A percentile compares a stretch with the other conserved stretches of the same genome.
Conservation (phyloP, 306 rosid genomes). For the Inga oerstediana region DNA sequence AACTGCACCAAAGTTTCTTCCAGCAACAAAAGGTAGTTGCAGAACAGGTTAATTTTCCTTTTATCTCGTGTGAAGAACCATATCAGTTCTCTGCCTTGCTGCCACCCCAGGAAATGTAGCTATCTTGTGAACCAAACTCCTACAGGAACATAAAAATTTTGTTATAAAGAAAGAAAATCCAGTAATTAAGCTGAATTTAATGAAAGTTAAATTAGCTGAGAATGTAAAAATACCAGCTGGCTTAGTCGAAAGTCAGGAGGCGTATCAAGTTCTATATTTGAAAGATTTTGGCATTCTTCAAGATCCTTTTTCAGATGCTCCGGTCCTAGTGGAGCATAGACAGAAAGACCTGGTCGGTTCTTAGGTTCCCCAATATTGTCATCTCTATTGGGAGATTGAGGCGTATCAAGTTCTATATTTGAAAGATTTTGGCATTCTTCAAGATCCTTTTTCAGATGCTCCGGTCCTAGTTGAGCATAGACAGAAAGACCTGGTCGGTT, state of each 20-base stretch:
- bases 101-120: constrained; percentile 60
- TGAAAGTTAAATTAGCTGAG: background rate
- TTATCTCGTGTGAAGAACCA: constrained; percentile 17
- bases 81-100: constrained; percentile 43
- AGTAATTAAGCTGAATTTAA: background rate
- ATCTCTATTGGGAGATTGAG: constrained; percentile 64
- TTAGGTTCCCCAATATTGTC: constrained; percentile 35
- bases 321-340: constrained; percentile 64
- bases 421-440: constrained; percentile 73
- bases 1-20: background rate
- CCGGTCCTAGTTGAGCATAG: constrained; percentile 67
- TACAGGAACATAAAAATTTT: constrained; percentile 30
- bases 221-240: constrained; percentile 55
- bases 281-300: constrained; percentile 70
- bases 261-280: constrained; percentile 58
- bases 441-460: constrained; percentile 71
- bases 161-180: background rate
- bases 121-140: constrained; percentile 72
- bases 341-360: constrained; percentile 53
- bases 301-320: constrained; percentile 75
- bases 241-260: constrained; percentile 73
- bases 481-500: constrained; percentile 55
- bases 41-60: constrained; percentile 1
- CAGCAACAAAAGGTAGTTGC: constrained; percentile 29
- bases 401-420: constrained; percentile 58